phyloP scores from a whole-genome alignment of 495 filamentous ascomycete genomes.

The Viridothelium virens region DNA sequence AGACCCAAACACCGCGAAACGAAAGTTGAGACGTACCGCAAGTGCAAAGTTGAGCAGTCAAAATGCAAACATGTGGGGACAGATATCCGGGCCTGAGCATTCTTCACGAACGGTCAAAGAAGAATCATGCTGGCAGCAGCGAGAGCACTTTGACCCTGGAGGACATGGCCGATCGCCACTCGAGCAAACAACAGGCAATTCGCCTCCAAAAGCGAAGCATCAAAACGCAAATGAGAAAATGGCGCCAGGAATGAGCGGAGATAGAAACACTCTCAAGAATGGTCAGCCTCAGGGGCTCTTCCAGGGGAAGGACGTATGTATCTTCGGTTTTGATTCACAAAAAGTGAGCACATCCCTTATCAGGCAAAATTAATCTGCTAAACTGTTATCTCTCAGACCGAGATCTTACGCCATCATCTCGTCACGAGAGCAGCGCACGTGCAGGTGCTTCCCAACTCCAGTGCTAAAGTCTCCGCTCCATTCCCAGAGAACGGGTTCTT shows the following conservation, averaged over 20 bases:
- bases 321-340: slow-evolving; percentile 56
- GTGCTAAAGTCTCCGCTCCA: slow-evolving; percentile 33
- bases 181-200: slow-evolving; percentile 11
- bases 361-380: not conserved
- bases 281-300: slow-evolving; percentile 40
- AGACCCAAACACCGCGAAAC: slow-evolving; percentile 41
- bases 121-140: slow-evolving; percentile 14
- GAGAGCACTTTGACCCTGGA: slow-evolving; percentile 29
- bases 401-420: slow-evolving; percentile 47
- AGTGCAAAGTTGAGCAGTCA: slow-evolving; percentile 72
- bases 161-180: slow-evolving; percentile 21
- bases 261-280: slow-evolving; percentile 17
- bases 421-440: slow-evolving; percentile 47
- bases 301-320: slow-evolving; percentile 50
- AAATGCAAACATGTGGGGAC: slow-evolving; percentile 76
- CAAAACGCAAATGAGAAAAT: not conserved
- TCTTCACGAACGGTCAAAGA: slow-evolving; percentile 35
- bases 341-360: slow-evolving; percentile 35
- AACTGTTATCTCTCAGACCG: slow-evolving; percentile 26
- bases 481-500: slow-evolving; percentile 42
- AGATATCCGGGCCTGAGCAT: slow-evolving; percentile 58
- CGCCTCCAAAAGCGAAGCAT: not conserved
- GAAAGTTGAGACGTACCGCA: slow-evolving; percentile 72
- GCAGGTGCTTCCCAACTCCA: slow-evolving; percentile 38
- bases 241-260: not conserved